Evolutionary conservation across 2,329 filamentous ascomycete genomes (phyloP), one percentile per base, ranked within the genome.

Genomic region (Trichoderma polysporum): DNA sequence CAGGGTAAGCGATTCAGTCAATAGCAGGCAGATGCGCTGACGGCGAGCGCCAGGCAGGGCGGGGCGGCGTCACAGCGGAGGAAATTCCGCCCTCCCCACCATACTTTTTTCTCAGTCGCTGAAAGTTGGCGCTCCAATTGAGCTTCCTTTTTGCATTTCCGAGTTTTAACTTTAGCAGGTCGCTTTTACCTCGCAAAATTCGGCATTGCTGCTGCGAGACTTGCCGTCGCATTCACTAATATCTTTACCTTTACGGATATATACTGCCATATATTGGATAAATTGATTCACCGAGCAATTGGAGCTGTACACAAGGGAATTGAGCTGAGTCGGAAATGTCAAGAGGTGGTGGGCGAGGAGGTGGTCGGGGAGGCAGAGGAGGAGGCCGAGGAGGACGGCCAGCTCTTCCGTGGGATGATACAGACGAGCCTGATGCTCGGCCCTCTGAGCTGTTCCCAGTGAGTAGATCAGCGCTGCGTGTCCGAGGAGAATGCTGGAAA

Each of bases 361-460:
- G 83, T 70, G 82, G 83, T 39, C 81, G 85, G 59, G 83, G 83
- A 57, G 82, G 80, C 47, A 79, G 82, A 67, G 82, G 83, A 63
- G 82, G 83, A 54, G 78, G 79, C n/a, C 74, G 82, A 60, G 79
- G 78, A 52, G 80, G 82, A 54, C 75, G 80, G 19, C 81, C 80
- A 12, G 80, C 81, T 31, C 79, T 86, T 64, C 82, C 85, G 0
- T 87, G 85, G 83, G 82, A 82, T 52, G 80, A 77, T 19, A 79
- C 82, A 47, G 84, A 86, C 69, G 86, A 88, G 70, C 82, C 84
- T 9, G 84, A 87, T 73, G 82, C 82, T 60, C 80, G 84, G 35
- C 86, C 86, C 7, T 84, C 84, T n/a, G 86, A 88, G 70, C 82
- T 86, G 10, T 88, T 88, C 68, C 86, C 86, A 0, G 85, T 86